phyloP scores from a whole-genome alignment of 257 asterid genomes.

The Capsicum chinense region DNA sequence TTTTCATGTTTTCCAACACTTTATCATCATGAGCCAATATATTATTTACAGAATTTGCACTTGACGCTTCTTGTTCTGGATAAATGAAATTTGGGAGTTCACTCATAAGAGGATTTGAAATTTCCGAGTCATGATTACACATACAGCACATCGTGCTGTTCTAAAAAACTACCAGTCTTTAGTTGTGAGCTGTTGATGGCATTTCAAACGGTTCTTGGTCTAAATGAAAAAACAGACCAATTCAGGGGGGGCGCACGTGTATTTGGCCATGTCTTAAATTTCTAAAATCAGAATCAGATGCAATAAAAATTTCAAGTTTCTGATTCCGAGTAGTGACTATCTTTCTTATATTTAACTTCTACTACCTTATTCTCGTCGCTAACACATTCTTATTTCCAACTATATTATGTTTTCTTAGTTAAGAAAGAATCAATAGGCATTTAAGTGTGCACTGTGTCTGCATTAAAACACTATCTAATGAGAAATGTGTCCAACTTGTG shows the following conservation, averaged over 20 bases:
- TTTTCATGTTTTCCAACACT: not conserved
- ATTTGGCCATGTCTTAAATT: not conserved
- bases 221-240: no score
- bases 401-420: not conserved
- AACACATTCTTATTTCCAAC: not conserved
- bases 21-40: not conserved
- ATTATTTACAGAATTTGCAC: not conserved
- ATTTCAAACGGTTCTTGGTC: not conserved
- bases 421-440: not conserved
- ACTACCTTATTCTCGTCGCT: not conserved
- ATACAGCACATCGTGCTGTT: not conserved
- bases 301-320: not conserved
- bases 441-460: not conserved
- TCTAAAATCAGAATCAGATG: not conserved
- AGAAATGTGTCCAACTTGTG: not conserved
- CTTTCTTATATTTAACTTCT: not conserved
- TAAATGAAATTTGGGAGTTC: not conserved
- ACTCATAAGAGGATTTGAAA: conserved; percentile 5
- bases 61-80: not conserved
- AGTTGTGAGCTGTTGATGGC: conserved; percentile 14
- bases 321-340: not conserved
- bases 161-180: conserved; percentile 7
- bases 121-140: not conserved
- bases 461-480: not conserved
- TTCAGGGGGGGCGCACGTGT: no score